Evolutionary conservation across 352 stramenopile species (phyloP).

Genomic region (Globisporangium camurandrum): DNA sequence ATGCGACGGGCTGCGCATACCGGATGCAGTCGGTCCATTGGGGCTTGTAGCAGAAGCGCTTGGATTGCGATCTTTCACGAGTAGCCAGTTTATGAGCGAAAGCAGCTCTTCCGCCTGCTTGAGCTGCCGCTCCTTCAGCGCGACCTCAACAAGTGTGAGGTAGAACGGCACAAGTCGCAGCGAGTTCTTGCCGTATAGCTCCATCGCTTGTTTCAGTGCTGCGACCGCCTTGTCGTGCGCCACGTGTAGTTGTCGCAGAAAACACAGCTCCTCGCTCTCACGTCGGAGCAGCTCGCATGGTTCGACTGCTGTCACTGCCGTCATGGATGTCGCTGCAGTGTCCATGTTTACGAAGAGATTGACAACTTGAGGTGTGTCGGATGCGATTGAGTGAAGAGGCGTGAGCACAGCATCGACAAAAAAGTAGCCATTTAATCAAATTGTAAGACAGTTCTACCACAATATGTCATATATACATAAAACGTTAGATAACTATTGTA

Average conservation of each 20-base stretch:
- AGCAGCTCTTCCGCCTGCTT: conserved; percentile 60
- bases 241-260: conserved; percentile 29
- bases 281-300: conserved; percentile 43
- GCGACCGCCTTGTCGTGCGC: conserved; percentile 35
- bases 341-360: background rate
- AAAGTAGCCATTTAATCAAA: too few species aligned
- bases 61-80: conserved; percentile 47
- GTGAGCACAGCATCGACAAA: too few species aligned
- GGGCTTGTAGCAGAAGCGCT: background rate
- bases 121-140: conserved; percentile 46
- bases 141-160: conserved; percentile 54
- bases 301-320: background rate
- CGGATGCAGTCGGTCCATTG: too few species aligned
- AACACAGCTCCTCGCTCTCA: conserved; percentile 57
- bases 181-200: conserved; percentile 42
- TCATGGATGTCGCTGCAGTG: conserved; percentile 4
- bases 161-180: conserved; percentile 58
- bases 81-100: conserved; percentile 62
- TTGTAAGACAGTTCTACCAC: too few species aligned
- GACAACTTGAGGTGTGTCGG: too few species aligned
- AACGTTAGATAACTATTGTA: too few species aligned
- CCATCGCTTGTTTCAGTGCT: conserved; percentile 39
- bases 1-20: background rate
- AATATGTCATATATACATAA: too few species aligned
- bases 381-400: too few species aligned